Base-by-base conservation (phyloP, 2,329 filamentous ascomycete genomes). In the Lachnellula arida region DNA sequence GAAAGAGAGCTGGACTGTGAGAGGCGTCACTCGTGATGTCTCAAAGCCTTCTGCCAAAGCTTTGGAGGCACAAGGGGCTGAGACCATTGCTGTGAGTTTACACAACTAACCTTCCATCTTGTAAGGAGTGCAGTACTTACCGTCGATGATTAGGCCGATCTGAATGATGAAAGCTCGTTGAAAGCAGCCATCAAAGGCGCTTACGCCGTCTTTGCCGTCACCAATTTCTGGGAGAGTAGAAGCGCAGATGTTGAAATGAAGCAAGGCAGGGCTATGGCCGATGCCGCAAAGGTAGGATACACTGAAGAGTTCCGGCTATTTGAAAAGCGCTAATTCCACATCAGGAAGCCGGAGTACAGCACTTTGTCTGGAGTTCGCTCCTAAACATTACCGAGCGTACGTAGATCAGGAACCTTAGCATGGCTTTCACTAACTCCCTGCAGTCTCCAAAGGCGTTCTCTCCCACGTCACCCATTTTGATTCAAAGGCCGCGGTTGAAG, bases 221-320 rank as follows among this genome's bases (percentile, higher is more conserved):
- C 68, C 17, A 68, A 68, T 40, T 70, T 63, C 42, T 69, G 67
- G 66, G 67, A 70, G 55, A 72, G 66, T 55, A 60, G 69, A 62
- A 63, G 72, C 65, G 69, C 72, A 65, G 56, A 75, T n/a, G 60
- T 75, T 57, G 71, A 77, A 62, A 62, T 69, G 62, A 71, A 68
- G 68, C 80, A 74, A 73, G 75, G 75, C 67, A 81, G 74, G 60
- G 73, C 74, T 55, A 70, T 78, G 39, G 76, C 74, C 35, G 75
- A 78, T 59, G 76, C 74, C 3, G 73, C 72, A 48, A 75, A 78
- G 67, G 71, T 73, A 58, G 40, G 63, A 53, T 28, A 39, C 11
- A 25, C 15, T 17, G 15, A 22, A 32, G 6, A n/a, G 19, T 4
- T 4, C 8, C 12, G 22, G 35, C 17, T 25, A 5, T 32, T n/a